Evolutionary conservation across 2,329 filamentous ascomycete species (phyloP).

Genomic region (Beauveria sp.): DNA sequence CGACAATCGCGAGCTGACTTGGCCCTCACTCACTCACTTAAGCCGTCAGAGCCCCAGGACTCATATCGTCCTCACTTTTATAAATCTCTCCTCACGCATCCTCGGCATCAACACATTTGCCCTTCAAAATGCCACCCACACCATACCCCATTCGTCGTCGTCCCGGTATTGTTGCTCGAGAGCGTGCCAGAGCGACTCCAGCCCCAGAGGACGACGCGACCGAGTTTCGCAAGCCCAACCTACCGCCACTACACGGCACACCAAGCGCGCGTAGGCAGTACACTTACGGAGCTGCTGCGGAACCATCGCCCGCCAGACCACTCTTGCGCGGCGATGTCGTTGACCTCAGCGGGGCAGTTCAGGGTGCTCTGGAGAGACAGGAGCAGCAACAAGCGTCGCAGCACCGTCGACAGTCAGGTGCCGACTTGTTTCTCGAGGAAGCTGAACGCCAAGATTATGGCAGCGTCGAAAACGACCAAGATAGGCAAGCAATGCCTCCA

Average conservation of each 20-base stretch:
- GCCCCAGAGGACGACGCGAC: neutral
- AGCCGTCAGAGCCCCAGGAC: neutral
- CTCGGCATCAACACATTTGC: neutral
- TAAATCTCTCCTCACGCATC: neutral
- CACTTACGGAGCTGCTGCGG: conserved; percentile 29
- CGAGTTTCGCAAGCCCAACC: conserved; percentile 19
- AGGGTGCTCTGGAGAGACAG: conserved; percentile 19
- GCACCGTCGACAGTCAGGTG: neutral
- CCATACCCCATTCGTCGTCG: conserved; percentile 3
- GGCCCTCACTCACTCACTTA: conserved; percentile 6
- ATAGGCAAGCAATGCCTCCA: neutral
- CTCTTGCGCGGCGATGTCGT: conserved; percentile 14
- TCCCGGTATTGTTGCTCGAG: neutral
- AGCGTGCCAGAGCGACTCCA: neutral
- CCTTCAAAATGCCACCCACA: conserved; percentile 15
- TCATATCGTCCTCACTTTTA: neutral
- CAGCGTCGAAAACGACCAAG: neutral
- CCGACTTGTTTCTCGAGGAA: neutral
- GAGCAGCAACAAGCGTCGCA: conserved; percentile 12
- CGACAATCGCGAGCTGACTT: neutral
- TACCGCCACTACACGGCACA: conserved; percentile 22
- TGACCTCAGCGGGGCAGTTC: conserved; percentile 24
- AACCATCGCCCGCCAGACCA: conserved; percentile 22
- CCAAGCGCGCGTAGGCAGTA: conserved; percentile 30
- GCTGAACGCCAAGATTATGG: neutral